phyloP scores from a whole-genome alignment of 768 basidiomycete genomes.

The Russula dissimulans region DNA sequence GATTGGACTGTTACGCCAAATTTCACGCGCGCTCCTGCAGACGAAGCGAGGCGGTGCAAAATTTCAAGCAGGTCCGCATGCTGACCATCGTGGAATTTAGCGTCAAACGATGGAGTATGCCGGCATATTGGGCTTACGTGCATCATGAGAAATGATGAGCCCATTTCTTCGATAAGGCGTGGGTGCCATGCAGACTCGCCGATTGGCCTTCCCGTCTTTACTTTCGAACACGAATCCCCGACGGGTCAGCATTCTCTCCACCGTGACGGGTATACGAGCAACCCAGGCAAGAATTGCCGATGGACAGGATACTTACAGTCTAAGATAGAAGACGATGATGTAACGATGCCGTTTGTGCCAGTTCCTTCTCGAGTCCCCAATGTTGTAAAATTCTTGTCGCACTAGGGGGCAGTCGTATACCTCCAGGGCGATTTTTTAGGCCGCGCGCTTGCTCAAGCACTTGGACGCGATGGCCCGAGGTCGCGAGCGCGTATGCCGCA shows the following conservation, averaged over 20 bases:
- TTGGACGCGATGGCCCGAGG: conserved; percentile 16
- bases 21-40: conserved; percentile 13
- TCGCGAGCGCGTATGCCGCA: conserved; percentile 16
- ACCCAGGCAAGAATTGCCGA: not conserved
- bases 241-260: not conserved
- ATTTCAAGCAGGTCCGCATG: conserved; percentile 15
- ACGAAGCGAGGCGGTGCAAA: conserved; percentile 11
- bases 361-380: conserved; percentile 18
- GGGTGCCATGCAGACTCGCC: conserved; percentile 12
- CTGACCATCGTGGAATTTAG: conserved; percentile 9
- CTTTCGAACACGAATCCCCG: conserved; percentile 2
- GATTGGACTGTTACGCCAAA: conserved; percentile 12
- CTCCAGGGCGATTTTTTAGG: conserved; percentile 2
- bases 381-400: conserved; percentile 15
- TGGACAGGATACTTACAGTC: conserved; percentile 12
- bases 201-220: conserved; percentile 14
- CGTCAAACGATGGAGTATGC: not conserved
- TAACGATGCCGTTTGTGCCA: conserved; percentile 1
- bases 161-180: conserved; percentile 15
- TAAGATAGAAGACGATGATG: conserved; percentile 3
- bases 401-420: conserved; percentile 15
- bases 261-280: too few relatives aligned
- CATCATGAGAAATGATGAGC: conserved; percentile 15
- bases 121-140: conserved; percentile 8
- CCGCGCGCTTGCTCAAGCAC: conserved; percentile 10